Base-by-base conservation (phyloP, 192 early-diverging fungal genomes). In the Backusella parvicylindrica region DNA sequence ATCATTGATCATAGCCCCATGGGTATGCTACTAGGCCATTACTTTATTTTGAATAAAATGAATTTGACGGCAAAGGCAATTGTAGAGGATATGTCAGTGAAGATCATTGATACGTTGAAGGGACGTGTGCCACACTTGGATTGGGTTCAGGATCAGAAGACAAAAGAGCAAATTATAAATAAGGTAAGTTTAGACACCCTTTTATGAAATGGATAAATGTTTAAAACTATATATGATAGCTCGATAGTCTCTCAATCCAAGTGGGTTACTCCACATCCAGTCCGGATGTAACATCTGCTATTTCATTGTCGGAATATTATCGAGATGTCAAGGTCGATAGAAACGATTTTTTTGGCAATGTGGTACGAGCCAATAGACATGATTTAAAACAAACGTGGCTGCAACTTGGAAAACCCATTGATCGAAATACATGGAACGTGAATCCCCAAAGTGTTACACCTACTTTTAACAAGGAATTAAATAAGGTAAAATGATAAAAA, bases 371-470 rank as follows among this genome's bases (percentile, higher is more conserved):
- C 33, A 73, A 73, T 41, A 18, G 33, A 49, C 91, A 83, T 80
- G 31, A 63, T 72, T 60, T 75, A 28, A 37, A 75, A 13, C 70
- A 73, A 40, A 32, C 30, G 13, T 71, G 82, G 72, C 16, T 26
- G 0, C 37, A 77, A 0, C 43, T 82, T 74, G 74, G 82, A 31
- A 75, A 81, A 30, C 74, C 78, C 50, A 75, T 90, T 26, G 82
- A 88, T 65, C 77, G 77, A 64, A 73, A 74, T 36, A 64, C 68
- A 26, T 89, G 88, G 88, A 63, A 78, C 30, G 85, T 88, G 85
- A 88, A 75, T 56, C 79, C 86, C 23, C 83, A 86, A 41, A 84
- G 89, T 21, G 89, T 86, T 32, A 82, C 86, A 26, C 85, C 83
- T 0, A 82, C 80, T n/a, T 86, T 86, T 69, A 84, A 84, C 33